Base-by-base conservation (phyloP, 306 rosid species). In the Rosa multiflora region DNA sequence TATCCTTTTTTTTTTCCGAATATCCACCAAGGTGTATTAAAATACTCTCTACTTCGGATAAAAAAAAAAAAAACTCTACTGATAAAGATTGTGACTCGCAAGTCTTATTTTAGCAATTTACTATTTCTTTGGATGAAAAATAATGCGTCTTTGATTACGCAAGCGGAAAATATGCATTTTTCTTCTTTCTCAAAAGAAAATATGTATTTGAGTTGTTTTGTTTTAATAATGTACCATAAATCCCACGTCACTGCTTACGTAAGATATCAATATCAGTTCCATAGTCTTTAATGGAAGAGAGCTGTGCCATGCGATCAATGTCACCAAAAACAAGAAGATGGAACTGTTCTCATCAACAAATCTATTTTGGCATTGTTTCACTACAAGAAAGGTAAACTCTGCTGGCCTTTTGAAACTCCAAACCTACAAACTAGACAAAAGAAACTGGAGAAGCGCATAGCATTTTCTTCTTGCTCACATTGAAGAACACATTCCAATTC, bases 161-260 rank as follows among this genome's bases (percentile, higher is more conserved):
- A 6, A 14, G 55, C 20, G 7, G 4, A 51, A 51, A 51, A 14
- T 51, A 4, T 4, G 13, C 4, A 11, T 10, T 46, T 46, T 46
- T 46, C 20, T 15, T 52, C 17, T 6, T 53, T 53, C 3, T 0
- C 3, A 53, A 5, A 14, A 6, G 26, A 53, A 53, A 53, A 6
- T 18, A 18, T 1, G 58, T 52, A 6, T 52, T 52, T 9, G 32
- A 56, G 32, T n/a, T 23, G 13, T 56, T 56, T 3, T n/a, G 20
- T 56, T 56, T 3, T 8, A 6, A 17, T n/a, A 56, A n/a, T 20
- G 29, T 8, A 56, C 26, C 26, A 14, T 29, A 8, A 8, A 72
- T 14, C 62, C 62, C 46, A 72, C 76, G 32, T 72, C 63, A 72
- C 20, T 53, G 76, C 64, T 72, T 47, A 72, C 3, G 43, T 71